Conservation (phyloP, 2,329 filamentous ascomycete genomes). For the Eutypella sp. region DNA sequence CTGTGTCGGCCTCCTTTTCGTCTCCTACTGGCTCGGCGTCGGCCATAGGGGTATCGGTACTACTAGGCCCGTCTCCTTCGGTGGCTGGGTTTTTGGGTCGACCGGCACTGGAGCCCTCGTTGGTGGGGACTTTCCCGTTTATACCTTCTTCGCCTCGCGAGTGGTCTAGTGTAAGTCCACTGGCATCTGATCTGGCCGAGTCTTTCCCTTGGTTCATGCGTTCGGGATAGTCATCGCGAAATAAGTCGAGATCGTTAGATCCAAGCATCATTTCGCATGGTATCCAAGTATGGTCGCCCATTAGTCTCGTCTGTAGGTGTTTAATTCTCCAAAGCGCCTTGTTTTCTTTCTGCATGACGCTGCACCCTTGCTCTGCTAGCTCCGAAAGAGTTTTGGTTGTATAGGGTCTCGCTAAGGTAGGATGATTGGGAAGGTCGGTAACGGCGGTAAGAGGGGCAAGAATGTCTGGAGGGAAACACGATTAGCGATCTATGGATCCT, state of each 20-base stretch:
- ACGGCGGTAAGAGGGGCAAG: constrained; percentile 71
- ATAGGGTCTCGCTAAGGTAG: constrained; percentile 70
- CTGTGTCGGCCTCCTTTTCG: constrained; percentile 14
- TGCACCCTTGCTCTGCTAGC: constrained; percentile 62
- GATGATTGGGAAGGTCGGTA: constrained; percentile 69
- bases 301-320: constrained; percentile 65
- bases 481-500: constrained; percentile 14
- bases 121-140: constrained; percentile 14
- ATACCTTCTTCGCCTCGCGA: constrained; percentile 11
- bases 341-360: constrained; percentile 72
- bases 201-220: constrained; percentile 12
- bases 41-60: constrained; percentile 23
- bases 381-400: constrained; percentile 68
- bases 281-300: constrained; percentile 68
- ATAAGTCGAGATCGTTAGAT: constrained; percentile 51
- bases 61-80: constrained; percentile 8
- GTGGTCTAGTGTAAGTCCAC: constrained; percentile 15
- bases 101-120: constrained; percentile 13
- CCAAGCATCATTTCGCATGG: constrained; percentile 55
- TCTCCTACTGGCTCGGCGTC: constrained; percentile 16
- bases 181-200: constrained; percentile 17
- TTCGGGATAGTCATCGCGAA: constrained; percentile 40
- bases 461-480: constrained; percentile 51
- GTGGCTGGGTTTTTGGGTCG: constrained; percentile 6
- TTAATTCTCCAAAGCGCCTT: constrained; percentile 69